These are phyloP conservation scores for Chlamydomonas sp. DNA, from an alignment of 139 green algal species.

Conservation along the genomic window DNA sequence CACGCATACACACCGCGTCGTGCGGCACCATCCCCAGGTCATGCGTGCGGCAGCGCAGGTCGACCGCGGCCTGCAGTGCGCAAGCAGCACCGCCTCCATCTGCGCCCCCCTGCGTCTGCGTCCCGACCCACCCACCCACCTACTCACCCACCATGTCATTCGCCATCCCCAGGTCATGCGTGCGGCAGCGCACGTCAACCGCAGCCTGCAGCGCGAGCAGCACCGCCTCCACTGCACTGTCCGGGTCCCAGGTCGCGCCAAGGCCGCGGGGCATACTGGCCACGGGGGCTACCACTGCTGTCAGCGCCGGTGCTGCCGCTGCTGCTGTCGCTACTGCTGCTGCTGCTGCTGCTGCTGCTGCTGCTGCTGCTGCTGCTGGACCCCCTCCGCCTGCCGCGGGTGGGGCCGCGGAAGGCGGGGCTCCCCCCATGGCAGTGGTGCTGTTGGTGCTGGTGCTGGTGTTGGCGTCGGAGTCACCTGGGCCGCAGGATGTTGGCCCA, in stretches of 20 bases:
- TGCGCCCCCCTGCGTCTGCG: too few relatives aligned
- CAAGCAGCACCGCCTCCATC: too few relatives aligned
- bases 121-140: too few relatives aligned
- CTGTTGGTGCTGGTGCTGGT: too few relatives aligned
- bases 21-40: too few relatives aligned
- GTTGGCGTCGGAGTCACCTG: too few relatives aligned
- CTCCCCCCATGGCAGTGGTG: not conserved
- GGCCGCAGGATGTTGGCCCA: too few relatives aligned
- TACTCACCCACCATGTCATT: too few relatives aligned
- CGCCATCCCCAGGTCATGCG: too few relatives aligned
- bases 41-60: too few relatives aligned
- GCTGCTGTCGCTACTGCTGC: constrained; percentile 13
- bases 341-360: constrained; percentile 24
- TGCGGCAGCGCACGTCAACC: constrained; percentile 6
- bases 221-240: constrained; percentile 8
- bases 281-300: not conserved
- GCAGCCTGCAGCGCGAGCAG: not conserved
- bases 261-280: not conserved
- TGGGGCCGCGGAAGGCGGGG: constrained; percentile 24
- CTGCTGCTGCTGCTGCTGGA: constrained; percentile 17
- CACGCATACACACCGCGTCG: too few relatives aligned
- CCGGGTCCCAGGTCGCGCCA: not conserved
- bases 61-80: too few relatives aligned
- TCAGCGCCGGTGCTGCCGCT: constrained; percentile 7
- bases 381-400: constrained; percentile 9